These are phyloP conservation scores for Tulasnella sp. DNA, from an alignment of 768 basidiomycete species.

Conservation along the genomic window DNA sequence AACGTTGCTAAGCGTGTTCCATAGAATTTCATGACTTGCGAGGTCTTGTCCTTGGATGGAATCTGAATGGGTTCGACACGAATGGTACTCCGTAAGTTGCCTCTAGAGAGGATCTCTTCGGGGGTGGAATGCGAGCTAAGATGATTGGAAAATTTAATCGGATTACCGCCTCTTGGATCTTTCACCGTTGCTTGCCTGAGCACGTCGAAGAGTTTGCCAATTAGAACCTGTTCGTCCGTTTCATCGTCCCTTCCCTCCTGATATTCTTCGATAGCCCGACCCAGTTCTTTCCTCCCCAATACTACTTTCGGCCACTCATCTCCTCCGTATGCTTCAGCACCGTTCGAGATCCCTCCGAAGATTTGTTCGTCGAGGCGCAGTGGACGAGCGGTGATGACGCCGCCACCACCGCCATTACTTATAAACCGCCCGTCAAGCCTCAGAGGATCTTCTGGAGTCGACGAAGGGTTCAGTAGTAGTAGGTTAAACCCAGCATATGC, in stretches of 20 bases:
- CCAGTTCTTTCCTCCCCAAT: conserved; percentile 35
- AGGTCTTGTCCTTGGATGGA: not conserved
- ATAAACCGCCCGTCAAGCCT: conserved; percentile 45
- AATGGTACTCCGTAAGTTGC: conserved; percentile 11
- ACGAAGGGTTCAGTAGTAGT: conserved; percentile 38
- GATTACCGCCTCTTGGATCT: not conserved
- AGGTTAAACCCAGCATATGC: conserved; percentile 74
- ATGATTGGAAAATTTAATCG: not conserved
- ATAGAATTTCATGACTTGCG: conserved; percentile 30
- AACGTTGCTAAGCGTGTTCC: conserved; percentile 68
- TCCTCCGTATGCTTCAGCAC: conserved; percentile 51
- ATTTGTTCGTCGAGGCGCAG: conserved; percentile 40
- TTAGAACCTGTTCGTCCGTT: conserved; percentile 41
- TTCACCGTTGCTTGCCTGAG: conserved; percentile 46
- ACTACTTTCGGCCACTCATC: conserved; percentile 65
- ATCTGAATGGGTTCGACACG: conserved; percentile 4
- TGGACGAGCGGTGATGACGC: conserved; percentile 40
- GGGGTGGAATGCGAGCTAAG: not conserved
- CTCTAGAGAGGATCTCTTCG: not conserved
- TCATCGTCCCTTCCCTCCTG: conserved; percentile 31
- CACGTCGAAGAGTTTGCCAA: conserved; percentile 49
- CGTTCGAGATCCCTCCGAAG: conserved; percentile 62
- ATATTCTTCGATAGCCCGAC: conserved; percentile 32
- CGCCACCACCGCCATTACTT: conserved; percentile 64
- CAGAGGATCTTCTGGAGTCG: conserved; percentile 21